Percentiles rank a stretch among this genome's conserved stretches.
Conservation (phyloP, 2,329 filamentous ascomycete genomes). For the Aspergillus cejpii region DNA sequence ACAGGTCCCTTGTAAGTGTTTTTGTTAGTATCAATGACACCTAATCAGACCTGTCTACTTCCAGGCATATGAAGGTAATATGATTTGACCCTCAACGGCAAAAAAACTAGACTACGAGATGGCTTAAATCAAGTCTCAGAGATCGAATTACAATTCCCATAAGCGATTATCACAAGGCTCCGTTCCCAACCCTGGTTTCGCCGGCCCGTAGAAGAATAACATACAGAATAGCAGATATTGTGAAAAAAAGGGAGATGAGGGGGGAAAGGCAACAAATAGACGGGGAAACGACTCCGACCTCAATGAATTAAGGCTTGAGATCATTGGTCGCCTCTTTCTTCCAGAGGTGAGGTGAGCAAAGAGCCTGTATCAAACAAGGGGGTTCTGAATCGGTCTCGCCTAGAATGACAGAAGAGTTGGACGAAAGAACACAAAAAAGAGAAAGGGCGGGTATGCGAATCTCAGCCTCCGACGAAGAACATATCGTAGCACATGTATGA, state of each 20-base stretch:
- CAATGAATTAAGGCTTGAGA: background rate
- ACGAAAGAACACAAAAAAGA: slow-evolving; percentile 10
- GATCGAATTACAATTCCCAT: slow-evolving; percentile 15
- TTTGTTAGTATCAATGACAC: too few species aligned
- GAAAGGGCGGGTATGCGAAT: slow-evolving; percentile 23
- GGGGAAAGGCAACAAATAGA: background rate
- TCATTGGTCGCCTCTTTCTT: background rate
- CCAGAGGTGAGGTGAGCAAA: background rate
- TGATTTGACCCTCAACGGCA: too few species aligned
- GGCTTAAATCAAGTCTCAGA: background rate
- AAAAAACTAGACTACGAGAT: background rate
- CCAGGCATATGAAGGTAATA: too few species aligned
- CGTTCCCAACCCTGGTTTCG: slow-evolving; percentile 28
- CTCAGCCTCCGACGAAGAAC: slow-evolving; percentile 19
- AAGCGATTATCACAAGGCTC: slow-evolving; percentile 20
- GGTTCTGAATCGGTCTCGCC: slow-evolving; percentile 6
- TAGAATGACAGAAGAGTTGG: background rate
- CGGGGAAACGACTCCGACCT: background rate
- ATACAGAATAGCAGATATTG: slow-evolving; percentile 8
- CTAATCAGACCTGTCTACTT: too few species aligned
- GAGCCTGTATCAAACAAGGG: background rate
- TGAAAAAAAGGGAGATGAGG: background rate
- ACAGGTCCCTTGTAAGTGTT: too few species aligned
- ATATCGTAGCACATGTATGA: slow-evolving; percentile 26
- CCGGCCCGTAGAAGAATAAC: slow-evolving; percentile 21